Conservation (phyloP, 2,329 filamentous ascomycete genomes). For the Scedosporium dehoogii region DNA sequence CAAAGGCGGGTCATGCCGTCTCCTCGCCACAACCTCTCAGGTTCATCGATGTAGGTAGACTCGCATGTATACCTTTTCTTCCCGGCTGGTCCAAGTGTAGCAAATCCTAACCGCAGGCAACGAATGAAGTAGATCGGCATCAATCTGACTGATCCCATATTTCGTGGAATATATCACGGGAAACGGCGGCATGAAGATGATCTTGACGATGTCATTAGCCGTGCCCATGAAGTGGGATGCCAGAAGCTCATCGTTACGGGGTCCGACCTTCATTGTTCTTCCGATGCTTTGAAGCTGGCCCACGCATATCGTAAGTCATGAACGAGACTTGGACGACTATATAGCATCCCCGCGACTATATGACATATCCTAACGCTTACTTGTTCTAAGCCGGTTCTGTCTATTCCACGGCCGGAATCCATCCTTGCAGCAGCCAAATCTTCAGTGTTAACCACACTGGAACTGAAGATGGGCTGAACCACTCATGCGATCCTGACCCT, state of each 20-base stretch:
- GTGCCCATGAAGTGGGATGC: constrained; percentile 71
- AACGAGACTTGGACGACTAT: neutral
- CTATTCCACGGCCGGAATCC: constrained; percentile 86
- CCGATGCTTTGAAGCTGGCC: constrained; percentile 64
- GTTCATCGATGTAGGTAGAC: constrained; percentile 49
- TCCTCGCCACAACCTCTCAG: constrained; percentile 26
- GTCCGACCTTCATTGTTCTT: constrained; percentile 71
- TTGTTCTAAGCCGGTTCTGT: constrained; percentile 57
- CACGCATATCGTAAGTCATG: constrained; percentile 53
- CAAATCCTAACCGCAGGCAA: neutral
- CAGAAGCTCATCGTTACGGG: constrained; percentile 88
- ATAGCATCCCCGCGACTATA: neutral
- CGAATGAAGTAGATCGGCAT: constrained; percentile 63
- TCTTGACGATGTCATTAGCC: constrained; percentile 63
- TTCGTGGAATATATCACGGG: constrained; percentile 73
- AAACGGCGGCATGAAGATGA: constrained; percentile 66
- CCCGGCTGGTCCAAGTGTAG: neutral
- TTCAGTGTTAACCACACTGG: constrained; percentile 51
- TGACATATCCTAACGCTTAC: constrained; percentile 8
- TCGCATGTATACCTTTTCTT: neutral
- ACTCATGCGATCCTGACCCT: constrained; percentile 44
- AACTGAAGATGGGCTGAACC: constrained; percentile 36
- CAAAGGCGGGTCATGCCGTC: neutral
- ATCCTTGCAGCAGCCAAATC: constrained; percentile 76
- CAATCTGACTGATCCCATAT: constrained; percentile 90